These are phyloP conservation scores for Rutstroemia sp. DNA, from an alignment of 2,329 filamentous ascomycete species.

Conservation along the genomic window DNA sequence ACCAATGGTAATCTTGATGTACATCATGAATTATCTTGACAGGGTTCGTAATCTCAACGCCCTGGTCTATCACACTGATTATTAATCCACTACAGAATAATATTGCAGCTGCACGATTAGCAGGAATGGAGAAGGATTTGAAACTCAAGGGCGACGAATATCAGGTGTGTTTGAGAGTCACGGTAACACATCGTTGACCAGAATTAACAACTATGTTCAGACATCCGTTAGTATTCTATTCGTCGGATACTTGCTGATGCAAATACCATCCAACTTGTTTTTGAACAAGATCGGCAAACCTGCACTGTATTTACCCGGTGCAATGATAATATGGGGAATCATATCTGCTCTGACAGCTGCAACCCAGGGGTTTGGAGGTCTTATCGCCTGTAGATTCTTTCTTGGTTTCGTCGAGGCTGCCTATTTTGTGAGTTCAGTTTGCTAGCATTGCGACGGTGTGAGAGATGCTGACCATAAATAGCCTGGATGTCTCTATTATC, in stretches of 20 bases:
- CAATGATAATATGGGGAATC: slow-evolving; percentile 42
- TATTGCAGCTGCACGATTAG: slow-evolving; percentile 47
- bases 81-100: slow-evolving; percentile 35
- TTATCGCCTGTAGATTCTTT: slow-evolving; percentile 41
- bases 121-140: slow-evolving; percentile 39
- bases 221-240: slow-evolving; percentile 36
- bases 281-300: slow-evolving; percentile 42
- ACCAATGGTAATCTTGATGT: slow-evolving; percentile 63
- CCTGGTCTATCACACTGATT: too few species aligned
- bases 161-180: slow-evolving; percentile 25
- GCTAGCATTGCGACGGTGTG: too few species aligned
- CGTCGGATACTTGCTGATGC: slow-evolving; percentile 34
- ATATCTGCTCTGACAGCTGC: slow-evolving; percentile 42
- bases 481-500: slow-evolving; percentile 56
- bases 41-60: slow-evolving; percentile 9
- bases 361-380: slow-evolving; percentile 38
- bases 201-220: slow-evolving; percentile 15
- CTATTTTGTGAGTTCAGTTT: slow-evolving; percentile 37
- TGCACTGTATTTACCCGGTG: slow-evolving; percentile 41
- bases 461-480: slow-evolving; percentile 11
- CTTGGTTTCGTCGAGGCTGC: slow-evolving; percentile 48
- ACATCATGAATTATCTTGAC: slow-evolving; percentile 62
- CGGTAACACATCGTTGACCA: too few species aligned
- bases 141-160: slow-evolving; percentile 35
- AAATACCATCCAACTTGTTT: slow-evolving; percentile 42